A percentile compares a stretch with the other conserved stretches of the same genome.
Conservation (phyloP, 2,329 filamentous ascomycete genomes). For the Penicillium hesseltinei region DNA sequence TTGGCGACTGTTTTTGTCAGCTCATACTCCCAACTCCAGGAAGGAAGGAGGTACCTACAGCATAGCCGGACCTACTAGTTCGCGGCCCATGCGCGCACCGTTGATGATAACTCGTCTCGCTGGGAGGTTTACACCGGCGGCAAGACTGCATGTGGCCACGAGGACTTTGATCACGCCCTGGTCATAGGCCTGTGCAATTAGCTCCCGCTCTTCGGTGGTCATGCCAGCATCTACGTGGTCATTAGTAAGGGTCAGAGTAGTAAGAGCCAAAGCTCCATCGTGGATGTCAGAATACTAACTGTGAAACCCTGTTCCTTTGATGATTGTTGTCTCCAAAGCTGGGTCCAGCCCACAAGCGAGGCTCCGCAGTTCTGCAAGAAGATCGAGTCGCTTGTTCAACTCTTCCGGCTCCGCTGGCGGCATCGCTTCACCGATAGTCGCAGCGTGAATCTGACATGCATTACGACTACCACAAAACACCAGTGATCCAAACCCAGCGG, state of each 20-base stretch:
- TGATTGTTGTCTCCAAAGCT: constrained; percentile 62
- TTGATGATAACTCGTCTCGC: constrained; percentile 74
- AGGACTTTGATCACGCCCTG: constrained; percentile 65
- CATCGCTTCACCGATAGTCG: constrained; percentile 65
- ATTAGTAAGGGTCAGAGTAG: constrained; percentile 24
- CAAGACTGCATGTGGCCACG: constrained; percentile 74
- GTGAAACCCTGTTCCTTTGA: constrained; percentile 71
- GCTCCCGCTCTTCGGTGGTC: constrained; percentile 71
- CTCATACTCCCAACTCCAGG: background rate
- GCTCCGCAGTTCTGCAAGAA: constrained; percentile 65
- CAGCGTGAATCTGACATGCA: constrained; percentile 66
- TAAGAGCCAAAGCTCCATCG: background rate
- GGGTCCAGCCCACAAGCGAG: constrained; percentile 66
- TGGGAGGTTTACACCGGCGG: constrained; percentile 75
- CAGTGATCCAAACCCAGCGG: constrained; percentile 67
- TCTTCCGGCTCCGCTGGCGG: constrained; percentile 48
- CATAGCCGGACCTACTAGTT: constrained; percentile 75
- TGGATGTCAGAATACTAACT: constrained; percentile 48
- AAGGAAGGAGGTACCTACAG: constrained; percentile 45
- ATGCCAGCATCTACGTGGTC: constrained; percentile 47
- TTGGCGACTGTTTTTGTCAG: constrained; percentile 55
- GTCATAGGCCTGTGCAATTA: constrained; percentile 71
- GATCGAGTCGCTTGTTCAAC: constrained; percentile 60
- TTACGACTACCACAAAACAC: constrained; percentile 71
- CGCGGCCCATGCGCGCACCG: constrained; percentile 71